Conservation (phyloP, 1,284 basidiomycete species). For the Ganoderma sp. region DNA sequence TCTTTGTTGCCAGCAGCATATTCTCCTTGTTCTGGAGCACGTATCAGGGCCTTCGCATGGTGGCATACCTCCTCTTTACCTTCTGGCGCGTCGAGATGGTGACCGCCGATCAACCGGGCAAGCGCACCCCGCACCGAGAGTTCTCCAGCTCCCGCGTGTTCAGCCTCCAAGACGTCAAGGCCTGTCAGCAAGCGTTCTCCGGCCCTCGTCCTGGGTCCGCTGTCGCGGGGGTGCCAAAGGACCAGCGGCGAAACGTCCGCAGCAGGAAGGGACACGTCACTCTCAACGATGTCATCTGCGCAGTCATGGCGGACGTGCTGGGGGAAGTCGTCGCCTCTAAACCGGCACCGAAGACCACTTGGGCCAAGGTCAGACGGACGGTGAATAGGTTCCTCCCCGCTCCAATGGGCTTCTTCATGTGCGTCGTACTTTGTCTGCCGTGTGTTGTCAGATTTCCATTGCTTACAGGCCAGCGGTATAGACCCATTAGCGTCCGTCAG, state of each 20-base stretch:
- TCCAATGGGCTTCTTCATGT: constrained; percentile 39
- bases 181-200: constrained; percentile 42
- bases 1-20: constrained; percentile 21
- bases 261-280: constrained; percentile 37
- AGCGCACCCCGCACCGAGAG: constrained; percentile 33
- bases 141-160: constrained; percentile 38
- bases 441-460: background rate
- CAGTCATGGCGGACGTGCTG: constrained; percentile 40
- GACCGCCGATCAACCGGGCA: constrained; percentile 30
- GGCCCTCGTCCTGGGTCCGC: constrained; percentile 35
- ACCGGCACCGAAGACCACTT: constrained; percentile 23
- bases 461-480: constrained; percentile 3
- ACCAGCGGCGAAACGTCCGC: constrained; percentile 29
- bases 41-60: constrained; percentile 34
- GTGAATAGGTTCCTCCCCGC: constrained; percentile 32
- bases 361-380: constrained; percentile 23
- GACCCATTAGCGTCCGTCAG: constrained; percentile 37
- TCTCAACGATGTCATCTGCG: constrained; percentile 41
- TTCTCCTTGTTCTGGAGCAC: constrained; percentile 37
- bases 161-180: constrained; percentile 38
- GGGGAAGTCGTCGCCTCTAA: constrained; percentile 32
- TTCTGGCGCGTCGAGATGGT: constrained; percentile 41
- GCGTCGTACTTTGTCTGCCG: constrained; percentile 4
- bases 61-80: constrained; percentile 34
- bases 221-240: constrained; percentile 31